These are phyloP conservation scores for Magnusiomyces ingens DNA, from an alignment of 1,139 yeast genomes.

Conservation along the genomic window DNA sequence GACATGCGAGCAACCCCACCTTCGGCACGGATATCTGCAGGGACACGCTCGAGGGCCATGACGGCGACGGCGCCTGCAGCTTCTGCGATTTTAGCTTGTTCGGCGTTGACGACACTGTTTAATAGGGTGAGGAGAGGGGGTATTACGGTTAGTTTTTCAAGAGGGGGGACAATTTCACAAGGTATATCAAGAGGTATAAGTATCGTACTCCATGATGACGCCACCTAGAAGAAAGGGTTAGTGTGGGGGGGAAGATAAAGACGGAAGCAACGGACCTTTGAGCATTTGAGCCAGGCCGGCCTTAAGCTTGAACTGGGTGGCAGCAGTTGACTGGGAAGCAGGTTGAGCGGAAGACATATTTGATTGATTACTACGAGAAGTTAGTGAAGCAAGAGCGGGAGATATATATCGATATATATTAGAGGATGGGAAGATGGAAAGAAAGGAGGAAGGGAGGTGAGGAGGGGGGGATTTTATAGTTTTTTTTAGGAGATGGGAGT, in stretches of 20 bases:
- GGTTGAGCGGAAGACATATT: neutral
- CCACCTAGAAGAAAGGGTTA: constrained; percentile 33
- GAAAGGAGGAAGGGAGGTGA: neutral
- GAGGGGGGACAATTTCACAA: neutral
- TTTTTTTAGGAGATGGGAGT: no score
- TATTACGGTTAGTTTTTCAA: neutral
- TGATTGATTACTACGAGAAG: neutral
- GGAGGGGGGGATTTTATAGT: no score
- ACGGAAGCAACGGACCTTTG: constrained; percentile 55
- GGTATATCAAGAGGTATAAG: neutral
- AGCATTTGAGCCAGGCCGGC: constrained; percentile 86
- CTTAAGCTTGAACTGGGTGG: constrained; percentile 37
- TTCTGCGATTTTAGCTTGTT: constrained; percentile 65
- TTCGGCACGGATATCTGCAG: constrained; percentile 78
- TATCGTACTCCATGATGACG: constrained; percentile 47
- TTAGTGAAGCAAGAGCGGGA: neutral
- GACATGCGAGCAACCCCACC: constrained; percentile 87
- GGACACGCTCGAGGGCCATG: constrained; percentile 82
- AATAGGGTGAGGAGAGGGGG: constrained; percentile 25
- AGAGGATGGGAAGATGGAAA: no score
- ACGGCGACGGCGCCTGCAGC: constrained; percentile 87
- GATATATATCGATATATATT: no score
- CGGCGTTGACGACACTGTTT: constrained; percentile 44
- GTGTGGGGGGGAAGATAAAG: neutral
- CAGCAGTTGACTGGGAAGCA: neutral